Percentiles rank a stretch among this genome's conserved stretches.
Conservation (phyloP, 805 yeast genomes). For the Millerozyma miso region DNA sequence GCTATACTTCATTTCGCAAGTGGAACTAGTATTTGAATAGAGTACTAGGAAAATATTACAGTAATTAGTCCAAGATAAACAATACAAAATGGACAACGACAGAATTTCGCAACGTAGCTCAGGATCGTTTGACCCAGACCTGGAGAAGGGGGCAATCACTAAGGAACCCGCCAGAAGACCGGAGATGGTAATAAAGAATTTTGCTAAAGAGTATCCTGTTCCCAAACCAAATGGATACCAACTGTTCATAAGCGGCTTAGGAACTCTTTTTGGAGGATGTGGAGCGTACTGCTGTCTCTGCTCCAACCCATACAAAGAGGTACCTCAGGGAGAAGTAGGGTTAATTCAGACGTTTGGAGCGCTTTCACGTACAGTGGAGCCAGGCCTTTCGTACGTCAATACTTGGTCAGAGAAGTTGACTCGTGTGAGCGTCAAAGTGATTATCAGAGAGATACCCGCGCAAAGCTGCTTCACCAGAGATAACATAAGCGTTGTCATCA, state of each 20-base stretch:
- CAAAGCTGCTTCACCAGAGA: conserved; percentile 69
- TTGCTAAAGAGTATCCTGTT: conserved; percentile 37
- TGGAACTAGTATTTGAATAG: too few species aligned
- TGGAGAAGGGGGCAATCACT: not conserved
- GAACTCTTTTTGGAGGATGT: conserved; percentile 46
- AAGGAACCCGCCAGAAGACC: conserved; percentile 28
- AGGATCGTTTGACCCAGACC: conserved; percentile 2
- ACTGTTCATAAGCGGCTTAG: conserved; percentile 34
- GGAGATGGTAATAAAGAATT: conserved; percentile 38
- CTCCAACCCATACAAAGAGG: conserved; percentile 56
- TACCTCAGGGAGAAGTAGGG: conserved; percentile 67
- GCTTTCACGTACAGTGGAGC: conserved; percentile 59
- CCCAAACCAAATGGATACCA: conserved; percentile 42
- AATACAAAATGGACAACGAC: not conserved
- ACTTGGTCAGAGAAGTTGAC: conserved; percentile 57
- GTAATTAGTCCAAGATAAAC: not conserved
- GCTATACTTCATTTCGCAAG: too few species aligned
- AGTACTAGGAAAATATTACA: too few species aligned
- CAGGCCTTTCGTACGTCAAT: conserved; percentile 63
- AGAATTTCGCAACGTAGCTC: not conserved
- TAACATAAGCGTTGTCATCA: conserved; percentile 57
- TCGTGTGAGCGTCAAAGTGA: conserved; percentile 50
- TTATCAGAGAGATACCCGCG: conserved; percentile 61
- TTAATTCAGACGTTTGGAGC: conserved; percentile 65
- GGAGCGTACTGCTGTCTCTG: conserved; percentile 58